phyloP scores from a whole-genome alignment of 2,329 filamentous ascomycete species.

The Thelonectria olida region DNA sequence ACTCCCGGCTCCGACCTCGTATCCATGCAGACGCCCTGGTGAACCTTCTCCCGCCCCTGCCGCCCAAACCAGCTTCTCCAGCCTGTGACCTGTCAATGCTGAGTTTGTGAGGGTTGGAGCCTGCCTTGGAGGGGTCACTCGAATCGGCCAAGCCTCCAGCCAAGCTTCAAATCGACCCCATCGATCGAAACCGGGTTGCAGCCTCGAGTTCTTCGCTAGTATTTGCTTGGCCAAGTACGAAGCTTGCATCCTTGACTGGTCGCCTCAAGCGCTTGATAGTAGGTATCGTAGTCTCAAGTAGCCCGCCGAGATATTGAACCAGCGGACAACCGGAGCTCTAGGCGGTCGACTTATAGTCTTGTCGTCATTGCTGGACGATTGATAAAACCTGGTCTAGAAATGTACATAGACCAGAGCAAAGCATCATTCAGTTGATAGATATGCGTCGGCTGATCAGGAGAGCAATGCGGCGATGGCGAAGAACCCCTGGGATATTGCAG shows the following conservation, averaged over 20 bases:
- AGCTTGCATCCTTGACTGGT: not conserved
- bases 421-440: too few relatives aligned
- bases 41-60: slow-evolving; percentile 3
- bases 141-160: slow-evolving; percentile 9
- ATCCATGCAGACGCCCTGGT: slow-evolving; percentile 5
- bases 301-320: not conserved
- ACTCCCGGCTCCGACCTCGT: not conserved
- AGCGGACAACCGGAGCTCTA: not conserved
- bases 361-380: too few relatives aligned
- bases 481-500: too few relatives aligned
- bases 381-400: too few relatives aligned
- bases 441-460: too few relatives aligned
- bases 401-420: not conserved
- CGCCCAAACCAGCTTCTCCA: not conserved
- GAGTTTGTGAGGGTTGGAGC: too few relatives aligned
- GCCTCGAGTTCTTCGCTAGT: not conserved
- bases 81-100: not conserved
- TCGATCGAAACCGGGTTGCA: slow-evolving; percentile 4
- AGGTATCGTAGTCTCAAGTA: not conserved
- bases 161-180: slow-evolving; percentile 4
- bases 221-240: not conserved
- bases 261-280: not conserved
- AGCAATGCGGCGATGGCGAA: too few relatives aligned
- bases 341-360: too few relatives aligned
- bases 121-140: not conserved